Conservation (phyloP, 2,329 filamentous ascomycete genomes). For the Colletotrichum sp. region DNA sequence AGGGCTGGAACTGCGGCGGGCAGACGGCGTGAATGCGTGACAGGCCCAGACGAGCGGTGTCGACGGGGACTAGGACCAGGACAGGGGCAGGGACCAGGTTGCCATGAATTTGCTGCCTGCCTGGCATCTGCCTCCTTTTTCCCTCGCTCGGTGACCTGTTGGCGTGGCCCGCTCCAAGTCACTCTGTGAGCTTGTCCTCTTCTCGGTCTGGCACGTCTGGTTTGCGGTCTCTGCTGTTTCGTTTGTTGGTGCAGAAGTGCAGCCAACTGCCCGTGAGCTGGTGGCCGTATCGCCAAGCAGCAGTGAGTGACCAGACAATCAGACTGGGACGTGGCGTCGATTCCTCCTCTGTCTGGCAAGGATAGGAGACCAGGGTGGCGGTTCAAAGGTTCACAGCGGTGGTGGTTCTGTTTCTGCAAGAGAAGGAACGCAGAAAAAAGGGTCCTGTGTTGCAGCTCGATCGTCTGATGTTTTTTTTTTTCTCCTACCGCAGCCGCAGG, state of each 20-base stretch:
- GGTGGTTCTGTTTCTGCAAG: neutral
- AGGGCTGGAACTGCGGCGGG: neutral
- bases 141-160: neutral
- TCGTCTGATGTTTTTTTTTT: slow-evolving; percentile 14
- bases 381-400: neutral
- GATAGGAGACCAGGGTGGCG: neutral
- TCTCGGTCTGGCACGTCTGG: neutral
- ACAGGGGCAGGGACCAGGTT: neutral
- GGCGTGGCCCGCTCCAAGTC: neutral
- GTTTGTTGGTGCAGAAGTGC: neutral
- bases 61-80: neutral
- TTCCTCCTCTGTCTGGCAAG: neutral
- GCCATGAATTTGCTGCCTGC: neutral
- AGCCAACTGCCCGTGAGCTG: neutral
- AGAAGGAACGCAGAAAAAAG: neutral
- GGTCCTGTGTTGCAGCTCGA: slow-evolving; percentile 4
- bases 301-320: neutral
- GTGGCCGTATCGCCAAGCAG: neutral
- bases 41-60: slow-evolving; percentile 11
- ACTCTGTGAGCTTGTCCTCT: neutral
- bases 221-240: neutral
- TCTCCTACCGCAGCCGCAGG: slow-evolving; percentile 3
- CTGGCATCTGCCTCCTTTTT: neutral
- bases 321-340: neutral
- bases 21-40: neutral